Base-by-base conservation (phyloP, 75 land plant genomes). In the Sequoia sempervirens region DNA sequence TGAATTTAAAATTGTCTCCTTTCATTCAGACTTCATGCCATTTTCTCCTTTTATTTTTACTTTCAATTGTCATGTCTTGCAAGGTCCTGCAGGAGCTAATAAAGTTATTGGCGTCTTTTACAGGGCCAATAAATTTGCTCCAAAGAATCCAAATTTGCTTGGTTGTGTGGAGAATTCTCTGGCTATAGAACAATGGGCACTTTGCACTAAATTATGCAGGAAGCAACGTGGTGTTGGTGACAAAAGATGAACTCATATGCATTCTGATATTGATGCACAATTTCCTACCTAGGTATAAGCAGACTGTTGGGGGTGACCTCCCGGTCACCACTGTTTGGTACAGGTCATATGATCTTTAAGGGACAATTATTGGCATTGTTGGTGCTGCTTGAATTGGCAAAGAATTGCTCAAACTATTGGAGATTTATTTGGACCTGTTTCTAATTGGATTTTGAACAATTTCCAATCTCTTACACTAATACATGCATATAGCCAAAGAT, bases 171-270 rank as follows among this genome's bases (percentile, higher is more conserved):
- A 96, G 85, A 84, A 88, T 75, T 90, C 87, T 5, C 84, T 95
- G 87, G 97, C 95, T 45, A 90, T 96, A 11, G 83, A 95, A 28
- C 90, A 92, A 14, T 95, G 99, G 97, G 79, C 2, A 1, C 26
- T n/a, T 45, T 78, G 37, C 23, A 28, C 81, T 79, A 23, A 66
- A 1, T 46, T 72, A 30, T 83, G 70, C 86, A 89, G 96, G 95
- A 75, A 93, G 95, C 88, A 96, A 96, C n/a, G n/a, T n/a, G n/a
- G n/a, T 87, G 3, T 96, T 97, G 0, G 97, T 96, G 73, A 96
- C 99, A 28, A 97, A 96, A 84, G 99, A 96, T 86, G 96, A 96
- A 90, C 94, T 96, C n/a, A 92, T 96, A 93, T 92, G 97, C 58
- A 90, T 96, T 47, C 94, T 96, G 78, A 92, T 95, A 78, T 92